Base-by-base conservation (phyloP, 495 filamentous ascomycete species). In the Cenococcum geophilum region DNA sequence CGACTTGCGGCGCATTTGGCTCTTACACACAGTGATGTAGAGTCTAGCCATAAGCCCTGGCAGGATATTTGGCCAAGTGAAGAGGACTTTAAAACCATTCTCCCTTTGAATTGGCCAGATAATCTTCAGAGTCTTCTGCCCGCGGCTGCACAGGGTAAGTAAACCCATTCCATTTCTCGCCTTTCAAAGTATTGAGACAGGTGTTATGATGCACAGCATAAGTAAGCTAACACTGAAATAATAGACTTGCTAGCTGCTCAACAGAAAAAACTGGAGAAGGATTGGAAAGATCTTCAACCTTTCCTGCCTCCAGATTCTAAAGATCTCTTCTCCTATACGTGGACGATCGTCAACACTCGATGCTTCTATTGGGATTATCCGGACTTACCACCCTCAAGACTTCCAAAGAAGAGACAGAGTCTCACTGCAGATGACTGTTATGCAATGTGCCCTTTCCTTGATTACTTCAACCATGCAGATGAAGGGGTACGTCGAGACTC, bases 401-500 rank as follows among this genome's bases (percentile, higher is more conserved):
- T 61, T 50, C 66, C 66, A 22, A 79, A 84, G 57, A 70, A 78
- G 14, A 79, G 82, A 0, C 68, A 75, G 27, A 73, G 77, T 25
- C 75, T 72, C 1, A 67, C 57, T 11, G 64, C 63, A n/a, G 86
- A 89, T 67, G 87, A 93, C 71, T 81, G 83, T 52, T 88, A 95
- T 84, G 87, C 83, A 0, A 73, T 96, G 63, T 82, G 88, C 72
- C 91, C 91, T 1, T 90, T 95, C 61, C 84, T 89, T 2, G 91
- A 96, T 75, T 86, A 91, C 59, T 90, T 95, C 74, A 96, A 96
- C 70, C 91, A 93, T 71, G 75, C 78, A 1, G 82, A 86, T 65
- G 72, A 72, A 1, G 83, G 79, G 11, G 68, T 67, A 49, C 67
- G 73, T 72, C 69, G 55, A 70, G 1, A 12, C 58, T 16, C 58